Evolutionary conservation across 352 stramenopile species (phyloP), one percentile per base, ranked within the genome.

Genomic region (Globisporangium solare): DNA sequence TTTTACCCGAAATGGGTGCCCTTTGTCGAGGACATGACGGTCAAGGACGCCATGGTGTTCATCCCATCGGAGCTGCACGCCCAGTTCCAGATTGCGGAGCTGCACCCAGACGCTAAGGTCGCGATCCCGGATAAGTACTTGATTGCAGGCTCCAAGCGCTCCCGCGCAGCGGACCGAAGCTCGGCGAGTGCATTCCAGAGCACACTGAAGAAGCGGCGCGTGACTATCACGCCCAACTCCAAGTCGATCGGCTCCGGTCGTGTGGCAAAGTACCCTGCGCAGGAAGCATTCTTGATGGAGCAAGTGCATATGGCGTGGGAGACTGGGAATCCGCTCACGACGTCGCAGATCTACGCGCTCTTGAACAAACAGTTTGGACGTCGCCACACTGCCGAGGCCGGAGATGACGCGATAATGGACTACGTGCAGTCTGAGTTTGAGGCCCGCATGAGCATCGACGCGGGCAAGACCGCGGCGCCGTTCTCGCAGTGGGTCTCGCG

Each of bases 1-100:
- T 43, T 43, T n/a, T 43, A 43, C 39, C 39, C 39, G 39, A 43
- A 43, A n/a, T 43, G 39, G 39, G 39, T 43, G 39, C 39, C 39
- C 3, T 43, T 43, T n/a, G 39, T 43, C 10, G 39, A 43, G 17
- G 39, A 43, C 3, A 43, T 43, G 39, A 43, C 39, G 39, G 13
- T 43, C 13, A 43, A 43, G 17, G 39, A 43, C 39, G 39, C 39
- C 7, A 43, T 43, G 39, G 10, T 18, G 39, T 43, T 43, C 17
- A 43, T 43, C 39, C 39, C 39, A 3, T 15, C 39, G 7, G 39
- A 43, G 10, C 12, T 43, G 10, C 39, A 43, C 10, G 39, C 39
- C 39, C 39, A 43, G 39, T n/a, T 43, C 17, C 39, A 43, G 39
- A 43, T 43, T 43, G 12, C 39, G 13, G 39, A 43, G 17, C 39